A percentile compares a stretch with the other conserved stretches of the same genome.
Evolutionary conservation across 2,329 filamentous ascomycete genomes (phyloP).

Genomic region (Apiospora koreana): DNA sequence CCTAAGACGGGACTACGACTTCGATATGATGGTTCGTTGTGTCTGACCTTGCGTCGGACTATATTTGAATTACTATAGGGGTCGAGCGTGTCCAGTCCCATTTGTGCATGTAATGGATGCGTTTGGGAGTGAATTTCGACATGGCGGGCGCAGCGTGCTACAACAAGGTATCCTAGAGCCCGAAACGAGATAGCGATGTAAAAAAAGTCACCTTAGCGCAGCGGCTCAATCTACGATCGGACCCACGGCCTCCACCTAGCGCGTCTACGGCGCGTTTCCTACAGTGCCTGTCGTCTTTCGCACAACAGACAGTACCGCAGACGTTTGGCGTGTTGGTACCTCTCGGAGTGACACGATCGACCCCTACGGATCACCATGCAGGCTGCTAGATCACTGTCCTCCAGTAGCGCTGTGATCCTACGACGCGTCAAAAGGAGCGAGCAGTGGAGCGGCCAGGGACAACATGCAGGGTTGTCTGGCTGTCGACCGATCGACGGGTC

Average conservation of each 20-base stretch:
- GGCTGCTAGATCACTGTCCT: background rate
- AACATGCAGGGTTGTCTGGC: background rate
- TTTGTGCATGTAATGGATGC: background rate
- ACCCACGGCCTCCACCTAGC: background rate
- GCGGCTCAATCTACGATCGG: background rate
- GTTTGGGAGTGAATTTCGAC: background rate
- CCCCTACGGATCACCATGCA: background rate
- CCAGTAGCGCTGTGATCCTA: background rate
- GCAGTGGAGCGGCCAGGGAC: background rate
- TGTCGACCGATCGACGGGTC: background rate
- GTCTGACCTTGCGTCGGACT: background rate
- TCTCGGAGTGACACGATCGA: background rate
- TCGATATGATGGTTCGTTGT: background rate
- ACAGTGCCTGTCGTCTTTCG: background rate
- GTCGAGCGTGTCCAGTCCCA: background rate
- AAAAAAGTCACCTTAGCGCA: background rate
- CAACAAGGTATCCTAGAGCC: background rate
- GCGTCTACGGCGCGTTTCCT: slow-evolving; percentile 2
- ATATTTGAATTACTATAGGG: background rate
- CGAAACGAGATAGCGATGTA: background rate
- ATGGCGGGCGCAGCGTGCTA: background rate
- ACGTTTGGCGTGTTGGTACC: background rate
- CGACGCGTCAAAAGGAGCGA: background rate
- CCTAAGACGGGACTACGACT: no score
- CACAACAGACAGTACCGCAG: background rate